These are phyloP conservation scores for Aspergillus ostianus DNA, from an alignment of 495 filamentous ascomycete species.

Conservation along the genomic window DNA sequence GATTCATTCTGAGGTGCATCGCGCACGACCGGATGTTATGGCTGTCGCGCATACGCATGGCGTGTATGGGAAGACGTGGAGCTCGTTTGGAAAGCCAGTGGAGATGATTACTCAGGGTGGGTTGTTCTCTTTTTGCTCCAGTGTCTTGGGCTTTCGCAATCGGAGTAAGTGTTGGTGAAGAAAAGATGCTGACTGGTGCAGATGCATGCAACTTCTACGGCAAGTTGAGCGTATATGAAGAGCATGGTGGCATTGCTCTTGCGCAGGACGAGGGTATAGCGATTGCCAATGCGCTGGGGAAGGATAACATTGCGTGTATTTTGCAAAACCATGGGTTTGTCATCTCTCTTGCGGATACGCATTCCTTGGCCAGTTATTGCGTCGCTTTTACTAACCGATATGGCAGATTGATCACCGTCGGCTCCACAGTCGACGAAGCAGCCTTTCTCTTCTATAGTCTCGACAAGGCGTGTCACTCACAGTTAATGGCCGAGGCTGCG, in stretches of 20 bases:
- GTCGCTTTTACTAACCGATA: slow-evolving; percentile 1
- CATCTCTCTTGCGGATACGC: too few relatives aligned
- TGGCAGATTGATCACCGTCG: slow-evolving; percentile 56
- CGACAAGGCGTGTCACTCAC: slow-evolving; percentile 64
- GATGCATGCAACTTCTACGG: slow-evolving; percentile 61
- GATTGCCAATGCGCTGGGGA: slow-evolving; percentile 59
- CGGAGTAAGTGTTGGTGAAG: too few relatives aligned
- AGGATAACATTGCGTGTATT: slow-evolving; percentile 61
- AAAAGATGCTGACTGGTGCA: slow-evolving; percentile 13
- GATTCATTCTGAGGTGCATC: slow-evolving; percentile 59
- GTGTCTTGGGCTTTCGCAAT: too few relatives aligned
- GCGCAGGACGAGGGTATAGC: slow-evolving; percentile 59
- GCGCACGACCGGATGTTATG: slow-evolving; percentile 49
- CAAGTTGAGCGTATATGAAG: slow-evolving; percentile 49
- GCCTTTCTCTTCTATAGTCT: slow-evolving; percentile 67
- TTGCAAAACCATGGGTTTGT: slow-evolving; percentile 64
- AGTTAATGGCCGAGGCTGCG: slow-evolving; percentile 64
- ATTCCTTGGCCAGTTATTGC: not conserved
- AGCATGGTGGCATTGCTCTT: slow-evolving; percentile 57
- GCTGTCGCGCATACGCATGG: slow-evolving; percentile 52
- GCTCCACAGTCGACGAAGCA: slow-evolving; percentile 63
- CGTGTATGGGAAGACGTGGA: slow-evolving; percentile 47
- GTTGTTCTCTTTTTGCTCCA: not conserved
- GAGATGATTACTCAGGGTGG: slow-evolving; percentile 51
- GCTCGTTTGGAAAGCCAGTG: slow-evolving; percentile 44